phyloP scores from a whole-genome alignment of 345 rosid genomes.

The Capsella bursapastoris region DNA sequence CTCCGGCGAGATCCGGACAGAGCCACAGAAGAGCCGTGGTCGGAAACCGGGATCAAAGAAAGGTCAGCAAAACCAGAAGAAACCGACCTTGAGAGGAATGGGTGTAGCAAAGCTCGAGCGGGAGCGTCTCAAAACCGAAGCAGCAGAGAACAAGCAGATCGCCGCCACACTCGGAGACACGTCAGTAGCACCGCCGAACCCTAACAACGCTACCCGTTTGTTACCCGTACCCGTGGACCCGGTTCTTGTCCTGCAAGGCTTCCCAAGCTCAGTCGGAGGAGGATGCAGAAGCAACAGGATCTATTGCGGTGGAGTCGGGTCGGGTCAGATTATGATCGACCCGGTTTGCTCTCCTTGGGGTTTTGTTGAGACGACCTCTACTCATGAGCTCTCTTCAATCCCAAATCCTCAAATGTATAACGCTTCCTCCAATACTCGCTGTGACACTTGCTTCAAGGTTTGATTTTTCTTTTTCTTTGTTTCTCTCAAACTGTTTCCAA shows the following conservation, averaged over 20 bases:
- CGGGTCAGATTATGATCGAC: constrained; percentile 50
- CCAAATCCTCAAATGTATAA: constrained; percentile 58
- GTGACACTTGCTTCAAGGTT: constrained; percentile 69
- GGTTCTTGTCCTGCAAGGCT: constrained; percentile 50
- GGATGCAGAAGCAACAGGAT: constrained; percentile 41
- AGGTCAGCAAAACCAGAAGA: constrained; percentile 50
- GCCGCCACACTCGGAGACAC: constrained; percentile 11
- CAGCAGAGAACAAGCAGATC: constrained; percentile 42
- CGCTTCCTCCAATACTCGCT: constrained; percentile 36
- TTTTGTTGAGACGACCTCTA: constrained; percentile 47
- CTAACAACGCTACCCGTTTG: constrained; percentile 27
- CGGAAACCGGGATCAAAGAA: constrained; percentile 43
- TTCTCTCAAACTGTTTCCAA: not conserved
- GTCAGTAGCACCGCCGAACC: not conserved
- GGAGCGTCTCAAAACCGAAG: constrained; percentile 55
- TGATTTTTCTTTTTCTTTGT: not conserved
- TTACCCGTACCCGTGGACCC: constrained; percentile 36
- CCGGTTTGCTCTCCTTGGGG: constrained; percentile 42
- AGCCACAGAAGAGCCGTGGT: constrained; percentile 39
- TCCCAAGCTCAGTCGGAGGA: constrained; percentile 40
- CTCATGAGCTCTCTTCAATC: constrained; percentile 84
- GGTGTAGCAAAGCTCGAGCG: constrained; percentile 82
- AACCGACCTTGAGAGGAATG: constrained; percentile 68
- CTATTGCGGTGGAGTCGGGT: constrained; percentile 39
- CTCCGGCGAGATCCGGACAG: constrained; percentile 37